Evolutionary conservation across 345 rosid species (phyloP).

Genomic region (Citrus mangshanensis): DNA sequence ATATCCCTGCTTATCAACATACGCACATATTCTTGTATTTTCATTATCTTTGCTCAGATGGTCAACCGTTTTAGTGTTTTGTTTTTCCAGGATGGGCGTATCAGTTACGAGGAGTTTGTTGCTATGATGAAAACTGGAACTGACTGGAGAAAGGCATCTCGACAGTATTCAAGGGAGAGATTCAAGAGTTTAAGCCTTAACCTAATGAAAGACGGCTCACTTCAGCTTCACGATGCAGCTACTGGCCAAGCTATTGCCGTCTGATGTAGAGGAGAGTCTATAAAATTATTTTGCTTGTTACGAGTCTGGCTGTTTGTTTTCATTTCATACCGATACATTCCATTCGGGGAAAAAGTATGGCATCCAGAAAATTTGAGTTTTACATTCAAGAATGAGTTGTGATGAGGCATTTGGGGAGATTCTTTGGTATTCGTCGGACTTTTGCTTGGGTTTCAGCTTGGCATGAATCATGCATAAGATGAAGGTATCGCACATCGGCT

Average conservation of each 20-base stretch:
- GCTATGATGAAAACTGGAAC: conserved; percentile 99
- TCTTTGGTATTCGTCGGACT: neutral
- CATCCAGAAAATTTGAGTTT: conserved; percentile 5
- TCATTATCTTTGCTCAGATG: neutral
- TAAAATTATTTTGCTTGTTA: conserved; percentile 16
- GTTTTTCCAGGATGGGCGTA: conserved; percentile 64
- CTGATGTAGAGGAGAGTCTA: conserved; percentile 23
- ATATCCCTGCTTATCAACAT: neutral
- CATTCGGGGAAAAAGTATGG: conserved; percentile 2
- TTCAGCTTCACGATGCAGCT: conserved; percentile 81
- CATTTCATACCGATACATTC: neutral
- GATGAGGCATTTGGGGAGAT: neutral
- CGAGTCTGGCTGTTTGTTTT: conserved; percentile 8
- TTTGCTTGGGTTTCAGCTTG: conserved; percentile 11
- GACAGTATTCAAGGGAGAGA: conserved; percentile 96
- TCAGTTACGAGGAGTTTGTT: conserved; percentile 92
- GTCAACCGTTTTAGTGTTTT: neutral
- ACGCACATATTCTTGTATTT: neutral
- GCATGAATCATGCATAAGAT: neutral
- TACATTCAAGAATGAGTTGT: conserved; percentile 4
- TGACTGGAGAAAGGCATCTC: conserved; percentile 97
- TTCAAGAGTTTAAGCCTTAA: conserved; percentile 93
- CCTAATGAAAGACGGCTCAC: conserved; percentile 94
- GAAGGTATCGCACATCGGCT: conserved; percentile 4
- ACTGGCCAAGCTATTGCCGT: conserved; percentile 78